Percentiles rank a stretch among this genome's conserved stretches.
Conservation (phyloP, 2,329 filamentous ascomycete genomes). For the Gliomastix tumulicola region DNA sequence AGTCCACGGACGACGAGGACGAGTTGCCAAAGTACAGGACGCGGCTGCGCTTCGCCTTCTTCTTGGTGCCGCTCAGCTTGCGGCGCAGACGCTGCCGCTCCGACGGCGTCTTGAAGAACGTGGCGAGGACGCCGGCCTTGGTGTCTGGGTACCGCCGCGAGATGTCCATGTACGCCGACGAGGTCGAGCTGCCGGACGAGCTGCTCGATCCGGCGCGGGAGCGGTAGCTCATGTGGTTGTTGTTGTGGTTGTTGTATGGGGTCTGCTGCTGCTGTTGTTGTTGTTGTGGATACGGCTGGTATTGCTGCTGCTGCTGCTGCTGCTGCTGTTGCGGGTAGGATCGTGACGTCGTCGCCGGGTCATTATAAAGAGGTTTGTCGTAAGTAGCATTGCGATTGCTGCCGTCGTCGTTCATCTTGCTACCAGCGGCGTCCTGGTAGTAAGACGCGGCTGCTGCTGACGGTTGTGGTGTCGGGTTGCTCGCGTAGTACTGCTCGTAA, state of each 20-base stretch:
- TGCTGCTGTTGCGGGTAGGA: conserved; percentile 9
- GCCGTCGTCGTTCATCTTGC: conserved; percentile 1
- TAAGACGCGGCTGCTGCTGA: no score
- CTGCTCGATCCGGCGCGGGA: conserved; percentile 24
- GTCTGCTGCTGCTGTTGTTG: conserved; percentile 9
- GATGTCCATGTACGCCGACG: conserved; percentile 59
- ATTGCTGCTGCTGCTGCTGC: not conserved
- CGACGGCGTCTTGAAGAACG: conserved; percentile 57
- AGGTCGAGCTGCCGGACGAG: conserved; percentile 39
- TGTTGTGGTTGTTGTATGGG: conserved; percentile 7
- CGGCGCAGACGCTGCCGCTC: conserved; percentile 38
- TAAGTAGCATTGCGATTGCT: not conserved
- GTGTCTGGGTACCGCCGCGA: conserved; percentile 44
- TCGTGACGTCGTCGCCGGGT: not conserved
- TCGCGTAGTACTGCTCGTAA: conserved; percentile 14
- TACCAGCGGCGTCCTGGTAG: no score
- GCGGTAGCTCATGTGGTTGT: conserved; percentile 8
- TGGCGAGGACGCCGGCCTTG: conserved; percentile 47
- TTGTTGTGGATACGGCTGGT: conserved; percentile 6
- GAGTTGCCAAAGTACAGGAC: conserved; percentile 55
- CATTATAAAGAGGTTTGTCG: not conserved
- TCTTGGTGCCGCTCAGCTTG: conserved; percentile 33
- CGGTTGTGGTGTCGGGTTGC: not conserved
- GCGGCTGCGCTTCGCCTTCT: conserved; percentile 41
- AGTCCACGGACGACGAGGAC: conserved; percentile 61